Evolutionary conservation across 352 stramenopile species (phyloP), one percentile per base, ranked within the genome.

Genomic region (Globisporangium recalcitrans): DNA sequence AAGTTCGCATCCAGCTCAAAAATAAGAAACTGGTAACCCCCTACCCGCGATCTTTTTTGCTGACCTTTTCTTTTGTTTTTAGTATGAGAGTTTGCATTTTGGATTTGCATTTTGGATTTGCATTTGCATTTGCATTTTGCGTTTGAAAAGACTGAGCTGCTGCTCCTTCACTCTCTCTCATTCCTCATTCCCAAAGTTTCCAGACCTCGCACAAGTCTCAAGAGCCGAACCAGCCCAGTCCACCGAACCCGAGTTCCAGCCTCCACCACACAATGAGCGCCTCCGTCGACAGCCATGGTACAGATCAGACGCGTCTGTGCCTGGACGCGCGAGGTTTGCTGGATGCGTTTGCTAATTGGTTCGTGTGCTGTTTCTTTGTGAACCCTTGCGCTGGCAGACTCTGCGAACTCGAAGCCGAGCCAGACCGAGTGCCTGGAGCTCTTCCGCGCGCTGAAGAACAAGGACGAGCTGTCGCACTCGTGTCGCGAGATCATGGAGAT

Each of bases 401-500:
- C 38, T 1, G 0, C 38, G 0, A 74, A 79, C 9, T 60, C 65
- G 5, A 58, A 61, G 19, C 66, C 62, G 16, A 78, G 56, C 51
- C 79, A 80, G 66, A 63, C 55, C 16, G 75, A 91, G 67, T 93
- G 83, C 63, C 64, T 90, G n/a, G 77, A 89, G 56, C 67, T 86
- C 31, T 93, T 89, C 64, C 78, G 77, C 58, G 68, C 68, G 31
- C 70, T 89, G 10, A 91, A 89, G 68, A 91, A 91, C 69, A 91
- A 91, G 73, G 83, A 93, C 64, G 80, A 93, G 63, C 73, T 93
- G 16, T 80, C 79, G 47, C 63, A 59, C 48, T 77, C 71, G 22
- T 93, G 83, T 71, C 88, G 88, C 64, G 78, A 91, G 53, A 80
- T 91, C 59, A 87, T 93, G 71, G 67, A 90, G 55, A 78, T 75